Evolutionary conservation across 2,329 filamentous ascomycete genomes (phyloP), one percentile per base, ranked within the genome.

Genomic region (Trichophaea hybrida): DNA sequence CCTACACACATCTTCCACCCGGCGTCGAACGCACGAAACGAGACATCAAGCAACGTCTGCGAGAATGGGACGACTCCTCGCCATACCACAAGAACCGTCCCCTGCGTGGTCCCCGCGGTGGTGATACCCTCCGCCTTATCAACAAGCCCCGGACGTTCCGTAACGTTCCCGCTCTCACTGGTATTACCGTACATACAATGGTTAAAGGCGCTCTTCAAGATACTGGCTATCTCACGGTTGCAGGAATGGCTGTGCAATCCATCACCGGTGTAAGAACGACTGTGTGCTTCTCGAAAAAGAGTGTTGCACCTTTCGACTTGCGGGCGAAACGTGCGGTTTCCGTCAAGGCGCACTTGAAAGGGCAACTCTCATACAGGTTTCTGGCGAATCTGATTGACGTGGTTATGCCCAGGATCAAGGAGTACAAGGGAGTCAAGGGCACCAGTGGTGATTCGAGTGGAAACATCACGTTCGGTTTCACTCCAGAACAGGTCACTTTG

Each of bases 61-160:
- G 93, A 59, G 75, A 80, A 68, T 98, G 93, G 93, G 85, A 91
- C 62, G 90, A 85, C 68, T 86, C 85, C 56, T 94, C 88, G 6
- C 93, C 91, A 1, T 98, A 98, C 75, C 90, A 90, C 77, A 88
- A 89, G 75, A 94, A 94, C 73, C 80, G 93, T 68, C 85, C 87
- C 4, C 80, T 87, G 66, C 84, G 93, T 65, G 87, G 85, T 1
- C 93, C 93, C 4, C 81, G 91, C 69, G 93, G 93, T 65, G 80
- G 82, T 65, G 82, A 87, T 64, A 78, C 80, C 56, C 75, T 94
- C 67, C 78, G 81, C 65, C 75, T 89, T 62, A 70, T 94, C 59
- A 88, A 90, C 74, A 77, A 80, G 62, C 77, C 86, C 58, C 78
- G 90, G 59, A 85, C 80, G 31, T 96, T 89, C 78, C 81, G 80